Base-by-base conservation (phyloP, 805 yeast species). In the Sugiyamaella valdiviana region DNA sequence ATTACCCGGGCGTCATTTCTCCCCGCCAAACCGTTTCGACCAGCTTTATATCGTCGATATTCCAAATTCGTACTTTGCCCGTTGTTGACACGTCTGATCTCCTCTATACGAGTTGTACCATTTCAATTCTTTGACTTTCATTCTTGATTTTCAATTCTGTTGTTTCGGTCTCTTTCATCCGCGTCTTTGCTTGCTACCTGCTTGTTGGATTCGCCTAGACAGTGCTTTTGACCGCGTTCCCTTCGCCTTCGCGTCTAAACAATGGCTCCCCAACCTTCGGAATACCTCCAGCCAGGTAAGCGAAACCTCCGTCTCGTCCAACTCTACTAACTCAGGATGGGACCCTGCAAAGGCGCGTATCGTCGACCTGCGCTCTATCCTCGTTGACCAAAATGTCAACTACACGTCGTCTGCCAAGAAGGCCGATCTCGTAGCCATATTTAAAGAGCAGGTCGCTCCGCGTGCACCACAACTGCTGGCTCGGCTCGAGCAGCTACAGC, bases 321-420 rank as follows among this genome's bases (percentile, higher is more conserved):
- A n/a, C n/a, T 26, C 14, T 26, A 12, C 32, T 26, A 26, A 26
- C 32, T 26, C 32, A 65, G 86, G 74, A n/a, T 87, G 85, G 63
- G 81, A 88, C 61, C 84, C 91, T 5, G 67, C 73, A 21, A 68
- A 73, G 36, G 68, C 84, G 54, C 83, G 80, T 45, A 81, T 86
- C 19, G 79, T 89, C 2, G 79, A 85, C 51, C 71, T 91, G 60
- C 75, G 93, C 58, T 75, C 79, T 19, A 73, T 87, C 19, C 70
- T 91, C 46, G 65, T 72, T 10, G 81, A 77, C 48, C 76, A 87
- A 60, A 73, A 76, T n/a, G 70, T 90, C n/a, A 63, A 66, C 1
- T 82, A 73, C 60, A 74, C 84, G 0, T 69, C 83, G 1, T 70
- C 75, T 41, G 82, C 89, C 5, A 85, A 82, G 61, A 91, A 91